Base-by-base conservation (phyloP, 1,284 basidiomycete genomes). In the Marasmius oreades region DNA sequence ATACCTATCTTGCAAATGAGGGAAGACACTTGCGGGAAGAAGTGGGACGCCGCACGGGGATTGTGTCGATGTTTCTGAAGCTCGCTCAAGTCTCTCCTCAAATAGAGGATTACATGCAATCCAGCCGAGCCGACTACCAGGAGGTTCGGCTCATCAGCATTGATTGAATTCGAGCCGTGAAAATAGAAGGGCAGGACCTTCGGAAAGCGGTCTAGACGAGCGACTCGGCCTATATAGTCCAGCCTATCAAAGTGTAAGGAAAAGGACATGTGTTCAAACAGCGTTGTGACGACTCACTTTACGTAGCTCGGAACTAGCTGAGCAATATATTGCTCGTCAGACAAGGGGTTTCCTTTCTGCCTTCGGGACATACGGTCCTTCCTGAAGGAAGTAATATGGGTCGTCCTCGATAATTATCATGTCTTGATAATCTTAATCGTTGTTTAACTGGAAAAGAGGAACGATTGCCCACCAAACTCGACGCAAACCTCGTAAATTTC, bases 321-420 rank as follows among this genome's bases (percentile, higher is more conserved):
- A 1, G 73, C 67, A 33, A 89, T 60, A 65, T 78, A 91, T 53
- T 67, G 64, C 44, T 77, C 69, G 50, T 77, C 56, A 59, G 64
- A 62, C 67, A 48, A 73, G 62, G 57, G 14, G 58, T 47, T n/a
- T 37, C 58, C 85, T 76, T 23, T 71, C 62, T 1, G 67, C 60
- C 67, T 80, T 77, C 48, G 77, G 74, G 22, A 76, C 67, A 66
- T 85, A 88, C 10, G 70, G 61, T 1, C 77, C 80, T 59, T 82
- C 69, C 66, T 88, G 87, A 18, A 93, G 73, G 73, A 90, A 90
- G 69, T 83, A 92, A 71, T 93, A 93, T 7, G 90, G 91, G 70
- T 92, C 90, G 62, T 92, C 89, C 72, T 92, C 89, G 56, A 85
- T 79, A 59, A 90, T 88, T 61, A 90, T 81, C 18, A 89, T 64